Evolutionary conservation across 1,139 yeast species (phyloP).

Genomic region (Diutina mesorugosa): DNA sequence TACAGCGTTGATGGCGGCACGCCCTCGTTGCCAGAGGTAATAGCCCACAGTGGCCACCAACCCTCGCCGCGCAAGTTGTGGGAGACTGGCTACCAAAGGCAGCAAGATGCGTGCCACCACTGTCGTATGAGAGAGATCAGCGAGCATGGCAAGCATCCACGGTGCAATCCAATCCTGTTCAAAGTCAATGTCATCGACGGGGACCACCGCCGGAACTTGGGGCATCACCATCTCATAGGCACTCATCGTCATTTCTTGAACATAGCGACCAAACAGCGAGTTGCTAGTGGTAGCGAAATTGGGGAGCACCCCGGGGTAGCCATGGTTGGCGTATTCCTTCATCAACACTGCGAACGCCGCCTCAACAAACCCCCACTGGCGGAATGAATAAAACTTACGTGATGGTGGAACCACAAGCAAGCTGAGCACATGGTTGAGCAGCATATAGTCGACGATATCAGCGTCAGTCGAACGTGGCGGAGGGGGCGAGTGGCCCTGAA

Average conservation of each 20-base stretch:
- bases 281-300: neutral
- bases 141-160: neutral
- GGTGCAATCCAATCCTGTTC: neutral
- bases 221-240: neutral
- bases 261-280: neutral
- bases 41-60: neutral
- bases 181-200: neutral
- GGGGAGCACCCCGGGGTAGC: neutral
- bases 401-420: neutral
- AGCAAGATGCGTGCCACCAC: neutral
- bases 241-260: neutral
- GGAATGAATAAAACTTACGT: neutral
- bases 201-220: neutral
- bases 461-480: neutral
- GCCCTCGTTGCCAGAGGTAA: constrained; percentile 3
- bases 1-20: constrained; percentile 7
- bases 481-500: neutral
- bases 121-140: neutral
- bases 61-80: neutral
- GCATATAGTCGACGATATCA: constrained; percentile 18
- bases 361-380: constrained; percentile 6
- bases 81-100: neutral
- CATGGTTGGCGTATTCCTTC: neutral
- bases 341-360: constrained; percentile 6
- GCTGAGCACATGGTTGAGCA: constrained; percentile 14